Evolutionary conservation across 306 rosid species (phyloP).

Genomic region (Lagenaria siceraria): DNA sequence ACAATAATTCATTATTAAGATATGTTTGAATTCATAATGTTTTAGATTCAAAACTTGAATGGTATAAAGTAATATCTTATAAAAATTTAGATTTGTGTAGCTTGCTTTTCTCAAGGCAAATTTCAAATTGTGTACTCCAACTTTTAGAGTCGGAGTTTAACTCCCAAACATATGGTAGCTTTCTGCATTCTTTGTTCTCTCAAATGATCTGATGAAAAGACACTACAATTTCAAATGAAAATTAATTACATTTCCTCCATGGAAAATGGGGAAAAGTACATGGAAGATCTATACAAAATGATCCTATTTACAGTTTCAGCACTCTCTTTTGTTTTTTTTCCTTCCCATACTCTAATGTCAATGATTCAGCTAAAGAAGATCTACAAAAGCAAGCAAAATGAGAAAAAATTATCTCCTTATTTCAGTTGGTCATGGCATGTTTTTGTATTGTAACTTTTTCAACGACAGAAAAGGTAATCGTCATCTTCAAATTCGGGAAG

Average conservation of each 20-base stretch:
- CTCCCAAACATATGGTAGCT: background rate
- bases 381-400: background rate
- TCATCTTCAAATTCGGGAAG: slow-evolving; percentile 89
- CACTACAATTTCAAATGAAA: slow-evolving; percentile 9
- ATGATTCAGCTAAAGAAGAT: slow-evolving; percentile 6
- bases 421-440: background rate
- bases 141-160: too few relatives aligned
- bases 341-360: background rate
- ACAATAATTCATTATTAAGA: background rate
- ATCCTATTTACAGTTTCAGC: slow-evolving; percentile 47
- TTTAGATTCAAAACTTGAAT: background rate
- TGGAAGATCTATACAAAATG: slow-evolving; percentile 34
- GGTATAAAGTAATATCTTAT: too few relatives aligned
- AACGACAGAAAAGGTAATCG: slow-evolving; percentile 45
- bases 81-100: background rate
- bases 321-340: background rate
- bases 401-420: background rate
- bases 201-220: background rate
- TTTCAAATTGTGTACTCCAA: background rate
- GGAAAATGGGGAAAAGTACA: slow-evolving; percentile 13
- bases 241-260: slow-evolving; percentile 27
- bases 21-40: background rate
- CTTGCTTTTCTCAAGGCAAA: background rate
- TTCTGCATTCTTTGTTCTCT: background rate
- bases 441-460: slow-evolving; percentile 3